Conservation (phyloP, 192 early-diverging fungal species). For the Endogone sp. region DNA sequence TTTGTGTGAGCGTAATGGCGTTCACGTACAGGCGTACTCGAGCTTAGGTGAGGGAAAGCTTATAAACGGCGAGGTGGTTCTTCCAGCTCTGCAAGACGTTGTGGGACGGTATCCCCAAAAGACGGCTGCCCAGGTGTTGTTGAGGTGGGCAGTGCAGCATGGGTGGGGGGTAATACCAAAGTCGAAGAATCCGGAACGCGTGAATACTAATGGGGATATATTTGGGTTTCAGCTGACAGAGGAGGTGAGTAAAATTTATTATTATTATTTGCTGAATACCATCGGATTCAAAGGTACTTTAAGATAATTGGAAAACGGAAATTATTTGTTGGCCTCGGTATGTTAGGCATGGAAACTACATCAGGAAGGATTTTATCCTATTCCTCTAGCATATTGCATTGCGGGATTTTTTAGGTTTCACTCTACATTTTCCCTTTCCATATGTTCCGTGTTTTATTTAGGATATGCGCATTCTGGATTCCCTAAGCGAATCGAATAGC, state of each 20-base stretch:
- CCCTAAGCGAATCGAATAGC: constrained; percentile 17
- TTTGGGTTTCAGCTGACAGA: constrained; percentile 42
- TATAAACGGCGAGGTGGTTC: constrained; percentile 8
- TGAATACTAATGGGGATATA: constrained; percentile 37
- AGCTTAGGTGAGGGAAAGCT: constrained; percentile 63
- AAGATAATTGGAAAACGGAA: too few species aligned
- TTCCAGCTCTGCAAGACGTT: constrained; percentile 23
- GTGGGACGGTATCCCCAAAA: constrained; percentile 16
- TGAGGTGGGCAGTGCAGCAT: constrained; percentile 67
- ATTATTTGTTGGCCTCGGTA: too few species aligned
- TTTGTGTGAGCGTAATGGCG: constrained; percentile 48
- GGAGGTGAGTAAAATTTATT: constrained; percentile 24
- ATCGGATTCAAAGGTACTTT: not conserved
- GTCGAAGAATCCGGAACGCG: constrained; percentile 38
- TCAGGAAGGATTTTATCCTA: too few species aligned
- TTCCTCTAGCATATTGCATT: too few species aligned
- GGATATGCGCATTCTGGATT: constrained; percentile 38
- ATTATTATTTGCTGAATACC: not conserved
- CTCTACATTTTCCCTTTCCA: too few species aligned
- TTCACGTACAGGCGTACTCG: constrained; percentile 67
- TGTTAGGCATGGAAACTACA: too few species aligned
- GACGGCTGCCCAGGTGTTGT: constrained; percentile 44
- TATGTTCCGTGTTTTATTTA: constrained; percentile 12
- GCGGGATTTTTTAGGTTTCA: too few species aligned
- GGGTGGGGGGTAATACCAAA: constrained; percentile 66